These are phyloP conservation scores for Fusarium sp. DNA, from an alignment of 2,329 filamentous ascomycete genomes.

Conservation along the genomic window DNA sequence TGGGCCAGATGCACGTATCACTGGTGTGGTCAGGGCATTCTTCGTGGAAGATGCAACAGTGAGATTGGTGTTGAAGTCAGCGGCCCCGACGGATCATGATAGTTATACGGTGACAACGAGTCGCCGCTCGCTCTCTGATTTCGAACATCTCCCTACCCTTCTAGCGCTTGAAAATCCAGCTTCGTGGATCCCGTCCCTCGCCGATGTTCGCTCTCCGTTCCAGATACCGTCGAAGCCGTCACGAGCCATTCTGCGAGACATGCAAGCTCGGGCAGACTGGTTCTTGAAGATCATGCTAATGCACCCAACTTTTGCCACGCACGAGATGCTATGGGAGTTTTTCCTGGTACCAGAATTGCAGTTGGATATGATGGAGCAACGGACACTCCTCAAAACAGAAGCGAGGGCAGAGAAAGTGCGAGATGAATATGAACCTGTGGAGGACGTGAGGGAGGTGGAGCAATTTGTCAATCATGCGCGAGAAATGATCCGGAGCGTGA, in stretches of 20 bases:
- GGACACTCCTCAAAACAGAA: conserved; percentile 87
- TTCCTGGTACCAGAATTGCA: conserved; percentile 96
- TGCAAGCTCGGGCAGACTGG: conserved; percentile 85
- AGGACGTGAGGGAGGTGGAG: conserved; percentile 87
- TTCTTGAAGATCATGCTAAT: conserved; percentile 87
- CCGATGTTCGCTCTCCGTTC: conserved; percentile 84
- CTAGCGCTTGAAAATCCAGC: conserved; percentile 90
- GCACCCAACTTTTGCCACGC: conserved; percentile 92
- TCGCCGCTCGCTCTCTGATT: conserved; percentile 85
- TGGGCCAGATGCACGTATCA: conserved; percentile 81
- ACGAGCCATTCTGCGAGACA: conserved; percentile 83
- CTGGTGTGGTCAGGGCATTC: conserved; percentile 92
- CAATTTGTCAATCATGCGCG: conserved; percentile 91
- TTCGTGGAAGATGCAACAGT: conserved; percentile 97
- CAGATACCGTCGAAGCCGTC: conserved; percentile 94
- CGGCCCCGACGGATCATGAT: conserved; percentile 80
- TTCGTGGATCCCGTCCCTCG: conserved; percentile 88
- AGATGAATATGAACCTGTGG: conserved; percentile 87
- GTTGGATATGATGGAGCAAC: conserved; percentile 86
- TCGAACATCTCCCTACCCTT: conserved; percentile 87
- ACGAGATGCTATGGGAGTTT: conserved; percentile 99
- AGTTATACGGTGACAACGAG: conserved; percentile 96
- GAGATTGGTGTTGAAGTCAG: conserved; percentile 92
- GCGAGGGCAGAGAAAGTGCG: conserved; percentile 82
- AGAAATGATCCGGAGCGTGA: conserved; percentile 87